Conservation (phyloP, 1,284 basidiomycete genomes). For the Ustilago crameri region DNA sequence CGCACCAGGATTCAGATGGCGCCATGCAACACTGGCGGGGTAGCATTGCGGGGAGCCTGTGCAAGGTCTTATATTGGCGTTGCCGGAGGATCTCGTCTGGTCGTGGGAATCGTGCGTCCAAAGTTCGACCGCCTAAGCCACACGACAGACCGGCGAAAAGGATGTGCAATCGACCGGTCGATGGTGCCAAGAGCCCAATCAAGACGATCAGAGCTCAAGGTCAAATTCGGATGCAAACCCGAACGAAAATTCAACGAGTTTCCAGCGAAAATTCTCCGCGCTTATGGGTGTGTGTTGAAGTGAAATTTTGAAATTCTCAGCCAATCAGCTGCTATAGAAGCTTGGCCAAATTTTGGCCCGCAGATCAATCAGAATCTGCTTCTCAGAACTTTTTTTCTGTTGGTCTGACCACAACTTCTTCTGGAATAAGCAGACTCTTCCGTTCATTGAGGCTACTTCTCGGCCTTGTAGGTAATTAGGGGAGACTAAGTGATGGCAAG, state of each 20-base stretch:
- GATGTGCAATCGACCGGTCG: not conserved
- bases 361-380: too few species aligned
- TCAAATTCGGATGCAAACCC: slow-evolving; percentile 3
- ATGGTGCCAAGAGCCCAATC: slow-evolving; percentile 1
- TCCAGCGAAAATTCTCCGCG: slow-evolving; percentile 43
- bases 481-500: too few species aligned
- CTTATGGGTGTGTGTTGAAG: not conserved
- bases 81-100: not conserved
- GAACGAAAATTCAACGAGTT: slow-evolving; percentile 37
- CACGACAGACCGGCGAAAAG: not conserved
- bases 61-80: too few species aligned
- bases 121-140: slow-evolving; percentile 8
- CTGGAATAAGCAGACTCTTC: too few species aligned
- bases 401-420: too few species aligned
- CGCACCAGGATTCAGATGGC: not conserved
- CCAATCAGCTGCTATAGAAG: too few species aligned
- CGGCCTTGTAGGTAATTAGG: too few species aligned
- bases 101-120: not conserved
- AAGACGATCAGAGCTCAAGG: not conserved
- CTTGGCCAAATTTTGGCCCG: too few species aligned
- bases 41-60: not conserved
- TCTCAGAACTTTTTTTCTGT: too few species aligned
- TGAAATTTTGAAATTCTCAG: not conserved
- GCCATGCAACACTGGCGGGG: not conserved
- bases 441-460: too few species aligned